Conservation (phyloP, 2,329 filamentous ascomycete species). For the Phialocephala subalpina region DNA sequence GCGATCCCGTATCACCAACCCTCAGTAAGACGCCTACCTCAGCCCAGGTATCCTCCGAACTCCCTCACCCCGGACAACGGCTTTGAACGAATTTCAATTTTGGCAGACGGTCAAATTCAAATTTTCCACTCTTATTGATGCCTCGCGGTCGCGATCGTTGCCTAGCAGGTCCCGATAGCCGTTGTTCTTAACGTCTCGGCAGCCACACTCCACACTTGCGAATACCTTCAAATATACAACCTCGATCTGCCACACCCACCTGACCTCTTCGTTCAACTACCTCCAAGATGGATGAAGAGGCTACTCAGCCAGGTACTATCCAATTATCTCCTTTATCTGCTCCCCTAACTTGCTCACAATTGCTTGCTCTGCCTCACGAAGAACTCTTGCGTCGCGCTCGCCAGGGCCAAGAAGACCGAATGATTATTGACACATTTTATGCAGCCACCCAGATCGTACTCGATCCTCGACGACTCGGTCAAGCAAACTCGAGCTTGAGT, state of each 20-base stretch:
- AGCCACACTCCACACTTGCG: not conserved
- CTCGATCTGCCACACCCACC: slow-evolving; percentile 20
- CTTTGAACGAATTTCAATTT: slow-evolving; percentile 6
- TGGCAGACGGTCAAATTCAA: slow-evolving; percentile 3
- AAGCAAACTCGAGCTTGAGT: slow-evolving; percentile 83
- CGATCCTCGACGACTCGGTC: slow-evolving; percentile 81
- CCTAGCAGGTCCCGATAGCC: slow-evolving; percentile 11
- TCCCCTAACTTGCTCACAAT: slow-evolving; percentile 13
- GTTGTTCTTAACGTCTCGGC: not conserved
- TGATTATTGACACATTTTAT: slow-evolving; percentile 34
- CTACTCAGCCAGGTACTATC: slow-evolving; percentile 43
- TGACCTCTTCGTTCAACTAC: slow-evolving; percentile 19
- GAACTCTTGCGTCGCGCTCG: slow-evolving; percentile 13
- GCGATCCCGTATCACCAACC: not conserved
- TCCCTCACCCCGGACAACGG: not conserved
- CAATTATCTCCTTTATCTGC: slow-evolving; percentile 13
- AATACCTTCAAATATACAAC: slow-evolving; percentile 20
- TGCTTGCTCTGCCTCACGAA: slow-evolving; percentile 17
- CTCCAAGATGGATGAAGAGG: slow-evolving; percentile 40
- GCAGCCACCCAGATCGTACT: slow-evolving; percentile 80
- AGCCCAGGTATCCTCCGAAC: not conserved
- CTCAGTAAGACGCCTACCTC: not conserved
- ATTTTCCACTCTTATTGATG: not conserved
- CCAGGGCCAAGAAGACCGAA: slow-evolving; percentile 16
- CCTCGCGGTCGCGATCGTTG: slow-evolving; percentile 20